A percentile compares a stretch with the other conserved stretches of the same genome.
These are phyloP conservation scores for Candida wancherniae DNA, from an alignment of 805 yeast genomes.

Conservation along the genomic window DNA sequence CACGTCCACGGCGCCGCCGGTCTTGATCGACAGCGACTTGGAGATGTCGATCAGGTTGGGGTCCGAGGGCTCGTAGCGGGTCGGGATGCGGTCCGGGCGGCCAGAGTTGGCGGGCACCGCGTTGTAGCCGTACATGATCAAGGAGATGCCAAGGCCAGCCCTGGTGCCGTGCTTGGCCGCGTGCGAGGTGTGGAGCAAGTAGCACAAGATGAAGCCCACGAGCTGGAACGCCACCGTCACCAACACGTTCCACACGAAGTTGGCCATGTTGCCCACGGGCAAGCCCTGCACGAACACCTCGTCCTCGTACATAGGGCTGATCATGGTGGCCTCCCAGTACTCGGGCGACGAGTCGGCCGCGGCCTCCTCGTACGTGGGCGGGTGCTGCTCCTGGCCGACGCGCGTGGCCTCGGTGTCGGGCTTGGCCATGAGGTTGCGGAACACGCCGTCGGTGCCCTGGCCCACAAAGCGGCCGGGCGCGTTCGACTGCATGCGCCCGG, in stretches of 20 bases:
- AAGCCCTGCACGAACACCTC: slow-evolving; percentile 92
- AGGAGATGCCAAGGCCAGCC: slow-evolving; percentile 84
- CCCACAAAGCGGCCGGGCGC: slow-evolving; percentile 42
- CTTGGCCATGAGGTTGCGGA: slow-evolving; percentile 85
- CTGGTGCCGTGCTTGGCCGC: slow-evolving; percentile 95
- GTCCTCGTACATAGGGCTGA: slow-evolving; percentile 76
- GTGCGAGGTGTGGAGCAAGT: slow-evolving; percentile 89
- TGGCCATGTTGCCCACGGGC: slow-evolving; percentile 90
- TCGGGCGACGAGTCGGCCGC: slow-evolving; percentile 93
- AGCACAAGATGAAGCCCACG: slow-evolving; percentile 87
- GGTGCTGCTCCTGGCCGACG: slow-evolving; percentile 47
- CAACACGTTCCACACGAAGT: slow-evolving; percentile 82
- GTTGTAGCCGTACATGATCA: slow-evolving; percentile 57
- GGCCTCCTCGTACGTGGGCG: slow-evolving; percentile 92
- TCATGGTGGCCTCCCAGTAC: slow-evolving; percentile 88
- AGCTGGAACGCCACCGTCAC: slow-evolving; percentile 91
- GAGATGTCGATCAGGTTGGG: slow-evolving; percentile 32
- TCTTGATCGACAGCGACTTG: slow-evolving; percentile 21
- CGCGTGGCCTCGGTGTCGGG: slow-evolving; percentile 51
- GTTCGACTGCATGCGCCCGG: slow-evolving; percentile 41
- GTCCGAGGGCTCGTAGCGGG: slow-evolving; percentile 28
- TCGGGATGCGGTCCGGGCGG: slow-evolving; percentile 30
- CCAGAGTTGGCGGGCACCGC: slow-evolving; percentile 39
- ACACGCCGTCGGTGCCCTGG: slow-evolving; percentile 78
- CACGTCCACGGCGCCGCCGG: slow-evolving; percentile 24